Conservation (phyloP, 2,329 filamentous ascomycete genomes). For the Neonectria coccinea region DNA sequence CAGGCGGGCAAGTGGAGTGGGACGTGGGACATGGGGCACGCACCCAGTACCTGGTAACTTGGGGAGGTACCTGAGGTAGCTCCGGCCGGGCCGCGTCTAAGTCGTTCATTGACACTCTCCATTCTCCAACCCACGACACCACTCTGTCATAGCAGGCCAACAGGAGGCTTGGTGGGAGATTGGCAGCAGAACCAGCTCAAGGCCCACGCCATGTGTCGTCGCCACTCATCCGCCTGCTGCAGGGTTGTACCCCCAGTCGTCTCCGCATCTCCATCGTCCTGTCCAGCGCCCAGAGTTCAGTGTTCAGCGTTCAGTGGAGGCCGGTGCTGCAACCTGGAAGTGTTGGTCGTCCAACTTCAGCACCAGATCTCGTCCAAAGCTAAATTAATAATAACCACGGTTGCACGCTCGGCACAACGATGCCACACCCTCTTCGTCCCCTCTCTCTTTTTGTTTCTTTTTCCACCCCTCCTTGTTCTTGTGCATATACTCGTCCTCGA, state of each 20-base stretch:
- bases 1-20: slow-evolving; percentile 7
- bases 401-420: slow-evolving; percentile 29
- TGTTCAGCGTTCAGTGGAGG: not conserved
- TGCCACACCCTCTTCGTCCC: slow-evolving; percentile 34
- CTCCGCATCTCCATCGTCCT: slow-evolving; percentile 40
- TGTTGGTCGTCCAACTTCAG: slow-evolving; percentile 17
- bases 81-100: slow-evolving; percentile 39
- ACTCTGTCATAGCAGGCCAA: slow-evolving; percentile 42
- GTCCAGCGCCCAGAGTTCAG: not conserved
- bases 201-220: slow-evolving; percentile 41
- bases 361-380: slow-evolving; percentile 39
- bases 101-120: slow-evolving; percentile 34
- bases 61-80: slow-evolving; percentile 5
- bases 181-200: slow-evolving; percentile 36
- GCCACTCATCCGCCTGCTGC: slow-evolving; percentile 34
- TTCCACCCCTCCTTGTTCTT: slow-evolving; percentile 9
- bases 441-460: slow-evolving; percentile 20
- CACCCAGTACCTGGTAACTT: slow-evolving; percentile 13
- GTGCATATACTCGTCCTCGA: not conserved
- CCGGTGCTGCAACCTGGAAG: slow-evolving; percentile 17
- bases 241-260: slow-evolving; percentile 36
- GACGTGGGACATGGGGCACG: slow-evolving; percentile 11
- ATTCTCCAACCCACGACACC: slow-evolving; percentile 40
- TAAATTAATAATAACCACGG: slow-evolving; percentile 34
- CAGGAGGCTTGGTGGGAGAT: slow-evolving; percentile 37